Evolutionary conservation across 2,329 filamentous ascomycete species (phyloP).

Genomic region (Neonectria neomacrospora): DNA sequence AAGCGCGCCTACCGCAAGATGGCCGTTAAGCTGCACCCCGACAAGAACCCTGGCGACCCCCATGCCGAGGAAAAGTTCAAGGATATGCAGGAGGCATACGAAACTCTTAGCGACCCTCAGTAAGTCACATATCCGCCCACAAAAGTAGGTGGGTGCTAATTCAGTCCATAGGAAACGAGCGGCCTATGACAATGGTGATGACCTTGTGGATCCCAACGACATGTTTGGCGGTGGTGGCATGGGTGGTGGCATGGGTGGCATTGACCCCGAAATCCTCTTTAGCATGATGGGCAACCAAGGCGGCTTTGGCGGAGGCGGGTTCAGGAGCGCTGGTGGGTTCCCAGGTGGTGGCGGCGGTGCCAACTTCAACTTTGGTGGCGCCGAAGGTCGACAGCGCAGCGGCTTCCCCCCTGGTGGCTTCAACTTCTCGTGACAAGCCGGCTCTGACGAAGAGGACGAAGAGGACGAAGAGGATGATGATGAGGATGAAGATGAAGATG

Average conservation of each 20-base stretch:
- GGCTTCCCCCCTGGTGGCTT: slow-evolving; percentile 52
- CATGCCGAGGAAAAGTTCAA: slow-evolving; percentile 93
- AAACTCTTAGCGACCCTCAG: slow-evolving; percentile 93
- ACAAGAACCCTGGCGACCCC: slow-evolving; percentile 93
- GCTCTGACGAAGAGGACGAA: slow-evolving; percentile 47
- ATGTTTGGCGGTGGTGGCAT: slow-evolving; percentile 81
- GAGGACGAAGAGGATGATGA: slow-evolving; percentile 21
- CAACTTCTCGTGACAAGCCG: slow-evolving; percentile 63
- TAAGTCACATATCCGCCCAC: slow-evolving; percentile 61
- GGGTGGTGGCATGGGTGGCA: slow-evolving; percentile 72
- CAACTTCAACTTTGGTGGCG: slow-evolving; percentile 67
- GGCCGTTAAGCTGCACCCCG: slow-evolving; percentile 93
- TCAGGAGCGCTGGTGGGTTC: slow-evolving; percentile 64
- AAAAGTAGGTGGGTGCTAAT: slow-evolving; percentile 48
- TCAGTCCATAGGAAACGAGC: slow-evolving; percentile 75
- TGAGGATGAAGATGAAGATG: slow-evolving; percentile 49
- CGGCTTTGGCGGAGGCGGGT: slow-evolving; percentile 65
- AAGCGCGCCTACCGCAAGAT: slow-evolving; percentile 98
- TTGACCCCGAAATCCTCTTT: slow-evolving; percentile 82
- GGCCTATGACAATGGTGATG: slow-evolving; percentile 91
- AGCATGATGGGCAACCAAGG: slow-evolving; percentile 82
- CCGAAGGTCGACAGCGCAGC: slow-evolving; percentile 51
- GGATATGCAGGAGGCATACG: slow-evolving; percentile 96
- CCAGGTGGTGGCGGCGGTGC: slow-evolving; percentile 63
- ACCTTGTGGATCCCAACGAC: slow-evolving; percentile 87